Evolutionary conservation across 345 rosid genomes (phyloP), one percentile per base, ranked within the genome.

Genomic region (Populus tremula): DNA sequence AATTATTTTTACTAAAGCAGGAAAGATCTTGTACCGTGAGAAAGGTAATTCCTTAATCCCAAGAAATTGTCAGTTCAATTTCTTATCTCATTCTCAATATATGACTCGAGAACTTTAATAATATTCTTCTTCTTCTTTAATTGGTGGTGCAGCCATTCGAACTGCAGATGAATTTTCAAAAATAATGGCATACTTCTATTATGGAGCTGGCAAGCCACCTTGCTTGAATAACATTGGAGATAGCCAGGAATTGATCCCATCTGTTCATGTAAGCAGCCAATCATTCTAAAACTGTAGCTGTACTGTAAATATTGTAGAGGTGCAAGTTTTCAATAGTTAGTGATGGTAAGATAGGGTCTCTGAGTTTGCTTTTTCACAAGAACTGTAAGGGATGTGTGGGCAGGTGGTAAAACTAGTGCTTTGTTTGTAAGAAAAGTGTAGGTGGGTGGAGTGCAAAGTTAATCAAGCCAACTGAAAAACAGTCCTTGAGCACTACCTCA

Each of bases 171-270:
- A 91, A 80, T 81, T 90, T 18, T 90, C 95, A 45, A 91, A 91
- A 78, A 91, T 93, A 20, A 94, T 91, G 95, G 96, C 97, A 2
- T 95, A 89, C 87, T 95, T 87, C 85, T 93, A 93, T 77, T 93
- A 91, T 65, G 97, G 99, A 84, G 99, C 93, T 74, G 90, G 91
- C 61, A 91, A 90, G 85, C 97, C 98, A 47, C 87, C 87, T 66
- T 91, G 88, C 80, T 77, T 94, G 75, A 79, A 74, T 76, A 69
- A 61, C 71, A 50, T 71, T 1, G 74, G 4, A 36, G 85, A 80
- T 67, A 75, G 75, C 67, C 87, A 87, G 70, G 97, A 94, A 86
- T 82, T 54, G 53, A 85, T 91, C 75, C 97, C 97, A 59, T 79
- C 80, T 74, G 78, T 89, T 69, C 47, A 83, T 54, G 54, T 77